Percentiles rank a stretch among this genome's conserved stretches.
Conservation (phyloP, 164 flowering plant species). For the Chimonanthus praecox region DNA sequence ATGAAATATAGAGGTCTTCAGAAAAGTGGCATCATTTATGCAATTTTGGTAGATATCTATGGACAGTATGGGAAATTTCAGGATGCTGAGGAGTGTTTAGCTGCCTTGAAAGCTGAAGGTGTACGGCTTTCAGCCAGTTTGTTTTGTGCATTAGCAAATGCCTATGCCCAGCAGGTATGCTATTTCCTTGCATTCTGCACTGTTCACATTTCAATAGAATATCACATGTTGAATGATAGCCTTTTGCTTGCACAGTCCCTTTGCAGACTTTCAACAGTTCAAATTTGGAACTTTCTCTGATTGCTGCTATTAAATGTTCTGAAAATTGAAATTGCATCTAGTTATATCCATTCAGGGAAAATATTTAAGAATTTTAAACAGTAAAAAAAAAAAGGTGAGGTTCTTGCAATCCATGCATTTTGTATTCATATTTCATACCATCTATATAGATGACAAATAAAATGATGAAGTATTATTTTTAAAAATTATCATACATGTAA, state of each 20-base stretch:
- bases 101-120: conserved; percentile 59
- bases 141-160: conserved; percentile 71
- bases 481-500: too few relatives aligned
- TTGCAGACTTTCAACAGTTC: not conserved
- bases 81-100: conserved; percentile 53
- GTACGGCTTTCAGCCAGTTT: conserved; percentile 40
- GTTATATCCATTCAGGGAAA: too few relatives aligned
- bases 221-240: not conserved
- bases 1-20: conserved; percentile 50
- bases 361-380: too few relatives aligned
- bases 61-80: conserved; percentile 75
- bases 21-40: conserved; percentile 53
- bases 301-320: not conserved
- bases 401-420: too few relatives aligned
- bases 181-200: not conserved
- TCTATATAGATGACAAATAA: too few relatives aligned
- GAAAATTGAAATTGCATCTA: too few relatives aligned
- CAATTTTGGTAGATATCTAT: conserved; percentile 71
- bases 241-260: not conserved
- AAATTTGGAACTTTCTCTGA: not conserved
- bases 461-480: too few relatives aligned
- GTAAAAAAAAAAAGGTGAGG: too few relatives aligned
- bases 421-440: too few relatives aligned
- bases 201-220: not conserved
- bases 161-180: conserved; percentile 77